phyloP scores from a whole-genome alignment of 2,329 filamentous ascomycete species.

The Colletotrichum sp. region DNA sequence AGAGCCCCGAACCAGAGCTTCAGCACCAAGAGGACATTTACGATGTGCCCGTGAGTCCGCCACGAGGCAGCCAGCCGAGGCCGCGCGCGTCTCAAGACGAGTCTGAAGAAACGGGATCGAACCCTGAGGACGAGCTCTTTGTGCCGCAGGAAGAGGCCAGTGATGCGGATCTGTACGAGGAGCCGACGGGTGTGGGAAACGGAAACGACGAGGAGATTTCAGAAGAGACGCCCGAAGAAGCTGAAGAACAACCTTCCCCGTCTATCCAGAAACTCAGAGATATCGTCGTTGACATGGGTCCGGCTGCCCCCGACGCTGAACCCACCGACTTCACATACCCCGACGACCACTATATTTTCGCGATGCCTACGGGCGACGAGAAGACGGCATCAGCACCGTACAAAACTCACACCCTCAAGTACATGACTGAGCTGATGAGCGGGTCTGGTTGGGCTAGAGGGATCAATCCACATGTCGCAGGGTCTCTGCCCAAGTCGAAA shows the following conservation, averaged over 20 bases:
- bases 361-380: neutral
- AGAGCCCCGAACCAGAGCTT: neutral
- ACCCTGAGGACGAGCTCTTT: neutral
- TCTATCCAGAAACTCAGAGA: neutral
- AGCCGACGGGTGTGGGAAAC: neutral
- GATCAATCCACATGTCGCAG: neutral
- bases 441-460: neutral
- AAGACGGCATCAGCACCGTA: neutral
- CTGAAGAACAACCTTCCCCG: neutral
- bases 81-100: neutral
- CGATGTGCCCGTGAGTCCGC: neutral
- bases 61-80: neutral
- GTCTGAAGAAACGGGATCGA: neutral
- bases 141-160: neutral
- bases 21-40: neutral
- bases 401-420: neutral
- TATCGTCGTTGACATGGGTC: neutral
- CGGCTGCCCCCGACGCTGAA: neutral
- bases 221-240: neutral
- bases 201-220: neutral
- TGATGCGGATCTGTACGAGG: neutral
- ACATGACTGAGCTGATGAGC: conserved; percentile 2
- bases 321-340: neutral
- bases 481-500: neutral
- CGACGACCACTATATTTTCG: conserved; percentile 5